Evolutionary conservation across 345 rosid species (phyloP), one percentile per base, ranked within the genome.

Genomic region (Linum lewisii): DNA sequence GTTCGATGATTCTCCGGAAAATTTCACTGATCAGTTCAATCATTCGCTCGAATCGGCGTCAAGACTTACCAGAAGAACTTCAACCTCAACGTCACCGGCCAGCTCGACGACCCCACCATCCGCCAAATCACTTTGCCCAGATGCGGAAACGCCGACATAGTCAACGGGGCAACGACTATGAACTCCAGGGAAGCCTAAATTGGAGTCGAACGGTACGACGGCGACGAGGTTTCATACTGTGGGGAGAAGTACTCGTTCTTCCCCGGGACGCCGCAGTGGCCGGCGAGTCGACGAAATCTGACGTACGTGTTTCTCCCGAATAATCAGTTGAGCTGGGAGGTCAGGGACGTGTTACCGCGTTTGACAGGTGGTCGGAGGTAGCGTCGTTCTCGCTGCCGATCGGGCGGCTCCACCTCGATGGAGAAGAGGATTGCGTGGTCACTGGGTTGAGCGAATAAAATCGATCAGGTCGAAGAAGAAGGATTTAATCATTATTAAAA

Each of bases 101-200:
- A 79, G 21, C 93, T 92, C 42, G 98, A 92, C 20, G 63, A 66
- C 3, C 58, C 66, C 5, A 92, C 98, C 6, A 47, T 92, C 0
- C 63, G 69, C 58, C 86, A 78, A 53, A 73, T 92, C 63, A 66
- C 78, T 18, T 73, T 68, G 25, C 97, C 98, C 0, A 75, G 97
- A 53, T 92, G 98, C 52, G 97, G 98, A 5, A 88, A 86, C 66
- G 84, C 98, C 1, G 98, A 92, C 38, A 69, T 92, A 18, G 76
- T 92, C 70, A 92, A 92, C 75, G 97, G 98, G 2, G 64, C 95
- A 0, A 78, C 86, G 1, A 34, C 78, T 7, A 92, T 92, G 98
- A 86, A 77, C 59, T 83, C 80, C 9, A 78, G 79, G 88, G n/a
- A n/a, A n/a, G n/a, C n/a, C n/a, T n/a, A n/a, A n/a, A n/a, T n/a